Evolutionary conservation across 192 early-diverging fungal genomes (phyloP), one percentile per base, ranked within the genome.

Genomic region (Coemansia interrupta): DNA sequence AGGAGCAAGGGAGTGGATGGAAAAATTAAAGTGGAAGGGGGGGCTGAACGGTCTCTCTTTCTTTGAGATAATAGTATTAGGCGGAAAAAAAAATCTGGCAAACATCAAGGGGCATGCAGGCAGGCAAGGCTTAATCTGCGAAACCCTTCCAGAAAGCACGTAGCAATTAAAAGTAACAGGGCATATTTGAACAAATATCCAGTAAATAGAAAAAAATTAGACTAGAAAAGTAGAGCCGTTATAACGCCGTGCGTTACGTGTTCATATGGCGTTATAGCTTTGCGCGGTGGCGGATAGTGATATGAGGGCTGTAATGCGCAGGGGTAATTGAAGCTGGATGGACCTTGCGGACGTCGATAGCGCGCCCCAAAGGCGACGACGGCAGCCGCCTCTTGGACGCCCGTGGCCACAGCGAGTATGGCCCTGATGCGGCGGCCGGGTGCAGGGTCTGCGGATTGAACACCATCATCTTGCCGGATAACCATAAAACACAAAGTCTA

Each of bases 311-410:
- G 40, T 9, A 57, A 20, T 12, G 14, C 32, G 4, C 7, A 14
- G 19, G 54, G 0, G 29, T 51, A 28, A 51, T 46, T 13, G 65
- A 55, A 9, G 72, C 72, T 4, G 72, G 72, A 28, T 74, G 72
- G 5, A 58, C 30, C 2, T 49, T 57, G 20, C 54, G 23, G 12
- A 68, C 63, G 49, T 74, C 72, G 22, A 74, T 54, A 41, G 17
- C 47, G 4, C 29, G 52, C 26, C 19, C 48, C n/a, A n/a, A n/a
- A 61, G 29, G 42, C 9, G 60, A 45, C 10, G 58, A 36, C 20
- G 19, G 42, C 39, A n/a, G 15, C 46, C 17, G 4, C 29, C 7
- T 6, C 38, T 51, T 32, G 28, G 28, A 11, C 1, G 50, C 54
- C 2, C 38, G 70, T 41, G 54, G 64, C 64, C 64, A 63, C 38